Percentiles rank a stretch among this genome's conserved stretches.
phyloP scores from a whole-genome alignment of 73 alveolate genomes.

The Vitrella brassicaformis region DNA sequence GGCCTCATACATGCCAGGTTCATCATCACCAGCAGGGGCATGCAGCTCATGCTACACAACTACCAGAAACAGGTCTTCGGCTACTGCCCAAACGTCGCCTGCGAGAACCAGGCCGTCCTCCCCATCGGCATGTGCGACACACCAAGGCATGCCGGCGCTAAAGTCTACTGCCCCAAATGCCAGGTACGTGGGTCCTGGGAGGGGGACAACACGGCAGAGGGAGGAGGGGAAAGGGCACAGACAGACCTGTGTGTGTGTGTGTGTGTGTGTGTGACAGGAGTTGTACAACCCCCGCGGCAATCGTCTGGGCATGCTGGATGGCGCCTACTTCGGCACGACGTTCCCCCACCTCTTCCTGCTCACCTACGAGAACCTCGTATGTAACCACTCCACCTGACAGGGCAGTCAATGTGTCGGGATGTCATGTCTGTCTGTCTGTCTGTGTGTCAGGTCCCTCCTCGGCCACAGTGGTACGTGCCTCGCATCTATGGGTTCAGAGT shows the following conservation, averaged over 20 bases:
- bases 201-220: background rate
- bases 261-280: background rate
- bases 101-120: slow-evolving; percentile 64
- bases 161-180: slow-evolving; percentile 44
- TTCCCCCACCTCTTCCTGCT: slow-evolving; percentile 62
- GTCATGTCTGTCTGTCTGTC: no score
- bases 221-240: background rate
- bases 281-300: slow-evolving; percentile 6
- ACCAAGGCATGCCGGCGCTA: slow-evolving; percentile 58
- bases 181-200: background rate
- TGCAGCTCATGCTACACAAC: slow-evolving; percentile 68
- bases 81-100: slow-evolving; percentile 57
- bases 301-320: slow-evolving; percentile 49
- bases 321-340: slow-evolving; percentile 74
- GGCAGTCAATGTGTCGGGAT: no score
- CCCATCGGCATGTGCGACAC: slow-evolving; percentile 70
- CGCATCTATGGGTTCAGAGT: slow-evolving; percentile 74
- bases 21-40: slow-evolving; percentile 63
- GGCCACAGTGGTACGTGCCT: slow-evolving; percentile 51
- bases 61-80: slow-evolving; percentile 54
- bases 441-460: no score
- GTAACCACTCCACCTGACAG: background rate
- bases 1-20: slow-evolving; percentile 72
- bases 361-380: slow-evolving; percentile 52
- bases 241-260: background rate